Evolutionary conservation across 179 eudicot genomes (phyloP).

Genomic region (Silene noctiflora): DNA sequence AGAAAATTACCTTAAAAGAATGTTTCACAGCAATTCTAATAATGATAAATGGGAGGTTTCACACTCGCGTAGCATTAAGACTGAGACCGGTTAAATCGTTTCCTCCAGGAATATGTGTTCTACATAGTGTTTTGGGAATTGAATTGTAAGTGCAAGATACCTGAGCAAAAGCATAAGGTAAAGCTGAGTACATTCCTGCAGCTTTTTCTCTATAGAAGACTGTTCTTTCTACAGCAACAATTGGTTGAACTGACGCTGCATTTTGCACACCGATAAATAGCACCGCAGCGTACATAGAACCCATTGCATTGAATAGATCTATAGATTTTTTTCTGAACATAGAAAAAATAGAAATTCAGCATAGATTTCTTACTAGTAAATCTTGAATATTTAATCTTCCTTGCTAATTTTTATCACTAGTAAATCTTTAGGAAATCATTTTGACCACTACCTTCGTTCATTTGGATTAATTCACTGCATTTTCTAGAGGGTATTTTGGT

Average conservation of each 20-base stretch:
- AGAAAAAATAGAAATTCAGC: background rate
- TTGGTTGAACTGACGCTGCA: constrained; percentile 59
- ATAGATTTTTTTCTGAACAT: constrained; percentile 27
- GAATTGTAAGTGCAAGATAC: constrained; percentile 19
- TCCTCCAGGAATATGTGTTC: background rate
- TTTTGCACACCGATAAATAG: constrained; percentile 61
- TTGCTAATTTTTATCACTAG: too few relatives aligned
- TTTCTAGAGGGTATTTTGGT: too few relatives aligned
- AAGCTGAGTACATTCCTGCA: constrained; percentile 75
- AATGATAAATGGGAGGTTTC: too few relatives aligned
- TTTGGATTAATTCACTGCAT: too few relatives aligned
- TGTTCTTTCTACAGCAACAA: constrained; percentile 60
- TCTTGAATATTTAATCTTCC: background rate
- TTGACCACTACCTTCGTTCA: too few relatives aligned
- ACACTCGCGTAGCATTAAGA: too few relatives aligned
- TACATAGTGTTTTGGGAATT: background rate
- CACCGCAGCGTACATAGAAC: constrained; percentile 71
- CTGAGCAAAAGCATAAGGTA: constrained; percentile 82
- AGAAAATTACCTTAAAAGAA: too few relatives aligned
- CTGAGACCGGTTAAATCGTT: too few relatives aligned
- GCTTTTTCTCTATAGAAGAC: constrained; percentile 84
- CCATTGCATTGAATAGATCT: constrained; percentile 62
- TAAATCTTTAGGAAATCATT: too few relatives aligned
- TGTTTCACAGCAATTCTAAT: too few relatives aligned
- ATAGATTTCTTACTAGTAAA: too few relatives aligned